Evolutionary conservation across 2,329 filamentous ascomycete genomes (phyloP).

Genomic region (Beauveria bassiana): DNA sequence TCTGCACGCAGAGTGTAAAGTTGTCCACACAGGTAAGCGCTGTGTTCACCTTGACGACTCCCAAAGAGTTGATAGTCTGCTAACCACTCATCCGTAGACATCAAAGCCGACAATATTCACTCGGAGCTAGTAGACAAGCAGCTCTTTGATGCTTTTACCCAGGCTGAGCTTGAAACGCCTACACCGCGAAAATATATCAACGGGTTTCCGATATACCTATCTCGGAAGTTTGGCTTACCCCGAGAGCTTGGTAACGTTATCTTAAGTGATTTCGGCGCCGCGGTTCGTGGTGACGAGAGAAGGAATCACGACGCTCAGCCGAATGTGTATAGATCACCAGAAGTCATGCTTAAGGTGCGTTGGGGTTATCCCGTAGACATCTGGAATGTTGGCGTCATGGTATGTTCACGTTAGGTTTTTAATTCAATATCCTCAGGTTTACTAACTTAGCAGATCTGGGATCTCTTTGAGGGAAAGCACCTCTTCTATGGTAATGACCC

Average conservation of each 20-base stretch:
- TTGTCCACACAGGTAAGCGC: slow-evolving; percentile 34
- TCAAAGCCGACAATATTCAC: neutral
- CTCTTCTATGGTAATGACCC: too few species aligned
- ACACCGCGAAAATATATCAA: neutral
- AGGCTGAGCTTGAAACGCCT: neutral
- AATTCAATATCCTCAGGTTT: too few species aligned
- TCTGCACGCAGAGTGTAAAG: slow-evolving; percentile 32
- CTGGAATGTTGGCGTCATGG: slow-evolving; percentile 19
- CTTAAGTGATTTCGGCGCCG: slow-evolving; percentile 14
- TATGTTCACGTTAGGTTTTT: neutral
- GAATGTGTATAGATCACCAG: slow-evolving; percentile 19
- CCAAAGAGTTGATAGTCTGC: neutral
- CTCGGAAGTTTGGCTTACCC: slow-evolving; percentile 11
- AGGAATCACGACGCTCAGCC: slow-evolving; percentile 17
- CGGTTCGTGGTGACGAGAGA: slow-evolving; percentile 10
- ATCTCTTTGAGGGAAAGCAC: too few species aligned
- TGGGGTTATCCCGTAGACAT: slow-evolving; percentile 21
- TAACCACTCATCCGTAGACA: neutral
- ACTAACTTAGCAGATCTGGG: too few species aligned
- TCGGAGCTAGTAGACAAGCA: neutral
- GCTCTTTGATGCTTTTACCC: neutral
- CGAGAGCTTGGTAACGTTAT: slow-evolving; percentile 14
- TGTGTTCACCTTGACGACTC: neutral
- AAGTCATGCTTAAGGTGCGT: slow-evolving; percentile 18
- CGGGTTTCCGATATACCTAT: slow-evolving; percentile 9